Base-by-base conservation (phyloP, 129 eudicot genomes). In the Mikania micrantha region DNA sequence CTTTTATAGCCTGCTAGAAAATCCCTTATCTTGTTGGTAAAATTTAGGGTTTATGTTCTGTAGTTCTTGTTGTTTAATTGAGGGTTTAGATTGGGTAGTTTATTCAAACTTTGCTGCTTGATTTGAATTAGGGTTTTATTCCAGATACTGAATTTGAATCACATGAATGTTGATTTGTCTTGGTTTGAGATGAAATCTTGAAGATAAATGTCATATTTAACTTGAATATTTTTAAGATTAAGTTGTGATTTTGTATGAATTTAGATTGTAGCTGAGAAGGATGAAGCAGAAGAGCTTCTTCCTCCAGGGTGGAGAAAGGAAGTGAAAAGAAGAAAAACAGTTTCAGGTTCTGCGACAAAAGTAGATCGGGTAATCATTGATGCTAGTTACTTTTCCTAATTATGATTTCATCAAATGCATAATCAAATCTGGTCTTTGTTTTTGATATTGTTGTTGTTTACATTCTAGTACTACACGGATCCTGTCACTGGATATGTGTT, bases 401-500 rank as follows among this genome's bases (percentile, higher is more conserved):
- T 67, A 11, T 60, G 47, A 60, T 58, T 7, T 19, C 19, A 15
- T 35, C 21, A 1, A 27, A 25, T 56, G 0, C 4, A 7, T 32
- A 52, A 19, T 38, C 16, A 16, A 52, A 19, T 38, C 16, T 5
- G 17, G 17, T 1, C 49, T 3, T 45, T n/a, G 16, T 9, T n/a
- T 41, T 5, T 57, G 2, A 7, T 62, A 42, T 69, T 31, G 22
- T 78, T 72, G 56, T 39, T 74, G 59, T 22, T 73, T n/a, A n/a
- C n/a, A n/a, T n/a, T 24, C 32, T 87, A 91, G 97, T 69, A 56
- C 78, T 91, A 87, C 80, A 85, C 78, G 67, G 97, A 91, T 68
- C 97, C 97, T 49, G 80, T 53, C 17, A 79, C 77, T 65, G 97
- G 96, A 53, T 85, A 77, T 63, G 54, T 79, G 58, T 92, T 92